Evolutionary conservation across 179 eudicot species (phyloP), one percentile per base, ranked within the genome.

Genomic region (Carnegiea gigantea): DNA sequence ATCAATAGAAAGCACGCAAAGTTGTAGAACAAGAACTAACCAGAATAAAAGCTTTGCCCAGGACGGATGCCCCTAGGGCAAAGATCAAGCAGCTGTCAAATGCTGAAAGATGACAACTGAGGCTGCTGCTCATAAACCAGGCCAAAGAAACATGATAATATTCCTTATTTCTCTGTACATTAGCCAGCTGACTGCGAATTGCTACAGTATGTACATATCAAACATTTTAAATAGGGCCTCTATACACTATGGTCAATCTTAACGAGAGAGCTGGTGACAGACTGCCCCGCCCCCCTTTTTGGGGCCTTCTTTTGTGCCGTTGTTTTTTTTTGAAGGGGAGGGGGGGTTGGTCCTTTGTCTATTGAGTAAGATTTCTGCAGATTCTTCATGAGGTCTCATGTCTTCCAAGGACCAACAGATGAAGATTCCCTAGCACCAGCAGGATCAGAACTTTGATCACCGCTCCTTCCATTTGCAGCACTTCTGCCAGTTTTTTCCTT

Each of bases 361-460:
- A 67, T 7, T 7, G 23, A 36, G 73, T 70, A 36, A 70, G 23
- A 14, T 30, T 30, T 30, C 43, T 62, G 38, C 48, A 77, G 48
- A 59, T n/a, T 78, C 57, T 64, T 57, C 71, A 43, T 15, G 54
- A 60, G 36, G 33, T 24, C 59, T 71, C 77, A 76, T 48, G 43
- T 59, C 75, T 53, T 70, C 30, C 11, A 73, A 57, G 80, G 75
- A 60, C 78, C 79, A 62, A 85, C 84, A 59, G 91, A 85, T 76
- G 89, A 85, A 59, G 90, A 78, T 38, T 82, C 83, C 71, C 83
- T 70, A 73, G 72, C 84, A 80, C 85, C 82, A 12, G 81, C 85
- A 70, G 85, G 75, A 82, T 82, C 78, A 44, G 81, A 77, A 70
- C 79, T 85, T 43, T 75, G 80, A 67, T 60, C 70, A 83, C 73